phyloP scores from a whole-genome alignment of 495 filamentous ascomycete genomes.

The Wilcoxina mikolae region DNA sequence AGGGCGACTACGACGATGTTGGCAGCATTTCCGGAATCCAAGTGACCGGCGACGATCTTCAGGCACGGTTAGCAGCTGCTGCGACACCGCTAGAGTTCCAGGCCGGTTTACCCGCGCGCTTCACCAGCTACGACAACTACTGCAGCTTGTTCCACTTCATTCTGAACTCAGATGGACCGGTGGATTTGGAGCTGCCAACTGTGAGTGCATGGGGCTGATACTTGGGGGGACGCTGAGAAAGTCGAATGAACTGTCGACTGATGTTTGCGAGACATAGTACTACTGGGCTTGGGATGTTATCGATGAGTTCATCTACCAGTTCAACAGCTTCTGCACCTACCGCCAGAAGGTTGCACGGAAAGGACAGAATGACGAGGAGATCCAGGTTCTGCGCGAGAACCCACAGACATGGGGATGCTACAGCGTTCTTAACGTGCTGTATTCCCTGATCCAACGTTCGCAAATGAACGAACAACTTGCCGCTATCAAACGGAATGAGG shows the following conservation, averaged over 20 bases:
- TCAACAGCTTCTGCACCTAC: constrained; percentile 97
- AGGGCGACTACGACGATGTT: constrained; percentile 33
- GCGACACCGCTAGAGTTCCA: constrained; percentile 91
- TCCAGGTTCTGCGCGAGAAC: constrained; percentile 79
- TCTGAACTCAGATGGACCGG: constrained; percentile 93
- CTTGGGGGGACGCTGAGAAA: background rate
- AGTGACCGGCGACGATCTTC: constrained; percentile 53
- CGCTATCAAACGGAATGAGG: constrained; percentile 86
- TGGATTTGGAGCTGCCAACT: constrained; percentile 89
- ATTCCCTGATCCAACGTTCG: constrained; percentile 93
- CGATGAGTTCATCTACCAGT: constrained; percentile 99
- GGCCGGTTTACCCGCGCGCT: constrained; percentile 85
- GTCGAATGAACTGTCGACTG: constrained; percentile 8
- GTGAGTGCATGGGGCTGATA: constrained; percentile 40
- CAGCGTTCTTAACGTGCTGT: constrained; percentile 96
- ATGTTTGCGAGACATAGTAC: constrained; percentile 45
- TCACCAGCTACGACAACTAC: constrained; percentile 97
- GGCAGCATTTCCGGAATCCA: constrained; percentile 23
- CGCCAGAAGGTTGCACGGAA: constrained; percentile 78
- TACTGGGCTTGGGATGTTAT: constrained; percentile 99
- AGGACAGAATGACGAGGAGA: constrained; percentile 74
- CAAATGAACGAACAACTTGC: constrained; percentile 94
- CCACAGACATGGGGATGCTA: constrained; percentile 99
- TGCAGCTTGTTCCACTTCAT: constrained; percentile 98
- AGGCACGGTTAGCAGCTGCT: constrained; percentile 73